These are phyloP conservation scores for Entoloma clypeatum DNA, from an alignment of 1,284 basidiomycete genomes.

Conservation along the genomic window DNA sequence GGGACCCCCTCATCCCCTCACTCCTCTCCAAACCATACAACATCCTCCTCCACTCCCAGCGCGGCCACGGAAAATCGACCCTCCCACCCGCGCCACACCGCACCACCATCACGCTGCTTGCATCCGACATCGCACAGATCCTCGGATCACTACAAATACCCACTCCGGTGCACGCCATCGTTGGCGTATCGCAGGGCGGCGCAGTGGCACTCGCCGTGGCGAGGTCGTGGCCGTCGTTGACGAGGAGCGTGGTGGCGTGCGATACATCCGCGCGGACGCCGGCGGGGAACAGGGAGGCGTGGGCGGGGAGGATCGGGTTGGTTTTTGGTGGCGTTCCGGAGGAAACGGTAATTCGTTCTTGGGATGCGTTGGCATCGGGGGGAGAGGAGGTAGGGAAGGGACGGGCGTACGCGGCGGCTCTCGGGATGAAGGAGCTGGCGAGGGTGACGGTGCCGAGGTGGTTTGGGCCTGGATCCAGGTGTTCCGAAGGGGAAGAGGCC, in stretches of 20 bases:
- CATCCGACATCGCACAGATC: slow-evolving; percentile 38
- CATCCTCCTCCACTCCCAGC: slow-evolving; percentile 43
- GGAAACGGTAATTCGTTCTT: too few species aligned
- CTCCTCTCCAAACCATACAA: slow-evolving; percentile 38
- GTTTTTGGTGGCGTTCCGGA: slow-evolving; percentile 23
- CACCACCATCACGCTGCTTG: slow-evolving; percentile 35
- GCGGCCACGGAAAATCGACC: slow-evolving; percentile 43
- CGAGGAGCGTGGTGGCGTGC: slow-evolving; percentile 38
- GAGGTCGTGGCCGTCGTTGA: slow-evolving; percentile 26
- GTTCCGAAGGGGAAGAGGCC: slow-evolving; percentile 9
- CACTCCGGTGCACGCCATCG: slow-evolving; percentile 36
- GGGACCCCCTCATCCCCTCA: slow-evolving; percentile 38
- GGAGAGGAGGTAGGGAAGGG: slow-evolving; percentile 17
- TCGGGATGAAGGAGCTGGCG: slow-evolving; percentile 40
- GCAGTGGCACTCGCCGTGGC: slow-evolving; percentile 42
- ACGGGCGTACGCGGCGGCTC: slow-evolving; percentile 25
- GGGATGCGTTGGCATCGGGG: slow-evolving; percentile 6
- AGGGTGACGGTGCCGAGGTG: slow-evolving; percentile 39
- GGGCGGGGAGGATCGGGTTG: slow-evolving; percentile 40
- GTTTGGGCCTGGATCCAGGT: slow-evolving; percentile 33
- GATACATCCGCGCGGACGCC: slow-evolving; percentile 43
- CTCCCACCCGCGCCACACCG: slow-evolving; percentile 25
- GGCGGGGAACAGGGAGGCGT: slow-evolving; percentile 41
- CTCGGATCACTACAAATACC: slow-evolving; percentile 32
- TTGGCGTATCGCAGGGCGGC: slow-evolving; percentile 50